These are phyloP conservation scores for Pythium aristosporum DNA, from an alignment of 352 stramenopile genomes.

Conservation along the genomic window DNA sequence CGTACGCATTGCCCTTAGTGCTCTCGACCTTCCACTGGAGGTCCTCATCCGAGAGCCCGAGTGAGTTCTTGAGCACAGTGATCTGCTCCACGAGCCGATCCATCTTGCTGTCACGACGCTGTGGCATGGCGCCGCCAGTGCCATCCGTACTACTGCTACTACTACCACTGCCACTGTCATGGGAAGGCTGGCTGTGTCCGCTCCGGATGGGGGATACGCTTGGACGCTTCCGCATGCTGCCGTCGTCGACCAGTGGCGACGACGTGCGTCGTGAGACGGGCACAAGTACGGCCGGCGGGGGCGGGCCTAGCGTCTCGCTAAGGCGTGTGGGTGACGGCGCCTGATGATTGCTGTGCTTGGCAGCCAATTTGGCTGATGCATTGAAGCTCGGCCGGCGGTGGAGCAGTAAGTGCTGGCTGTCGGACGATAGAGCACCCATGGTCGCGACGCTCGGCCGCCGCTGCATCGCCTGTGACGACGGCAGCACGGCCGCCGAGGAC, in stretches of 20 bases:
- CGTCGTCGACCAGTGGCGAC: conserved; percentile 40
- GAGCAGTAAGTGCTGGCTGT: background rate
- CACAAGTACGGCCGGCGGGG: conserved; percentile 42
- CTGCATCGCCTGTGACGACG: background rate
- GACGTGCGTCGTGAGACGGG: conserved; percentile 63
- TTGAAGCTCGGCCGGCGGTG: conserved; percentile 15
- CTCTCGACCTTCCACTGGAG: conserved; percentile 80
- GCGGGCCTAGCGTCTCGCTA: background rate
- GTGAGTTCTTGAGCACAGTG: conserved; percentile 65
- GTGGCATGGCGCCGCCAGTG: background rate
- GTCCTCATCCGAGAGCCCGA: conserved; percentile 76
- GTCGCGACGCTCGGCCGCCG: background rate
- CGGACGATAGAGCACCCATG: background rate
- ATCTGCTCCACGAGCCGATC: conserved; percentile 72
- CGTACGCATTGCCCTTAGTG: conserved; percentile 67
- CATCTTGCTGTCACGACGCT: conserved; percentile 55
- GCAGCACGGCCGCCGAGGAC: conserved; percentile 3
- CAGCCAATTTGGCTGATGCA: background rate
- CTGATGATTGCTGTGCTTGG: conserved; percentile 6
- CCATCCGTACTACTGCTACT: background rate
- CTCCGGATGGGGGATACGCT: conserved; percentile 53
- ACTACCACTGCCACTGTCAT: background rate
- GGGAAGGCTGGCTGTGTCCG: background rate
- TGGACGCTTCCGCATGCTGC: conserved; percentile 40
- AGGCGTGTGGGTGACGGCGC: background rate